Evolutionary conservation across 202 grass and related monocot genomes (phyloP), one percentile per base, ranked within the genome.

Genomic region (Carex arenaria): DNA sequence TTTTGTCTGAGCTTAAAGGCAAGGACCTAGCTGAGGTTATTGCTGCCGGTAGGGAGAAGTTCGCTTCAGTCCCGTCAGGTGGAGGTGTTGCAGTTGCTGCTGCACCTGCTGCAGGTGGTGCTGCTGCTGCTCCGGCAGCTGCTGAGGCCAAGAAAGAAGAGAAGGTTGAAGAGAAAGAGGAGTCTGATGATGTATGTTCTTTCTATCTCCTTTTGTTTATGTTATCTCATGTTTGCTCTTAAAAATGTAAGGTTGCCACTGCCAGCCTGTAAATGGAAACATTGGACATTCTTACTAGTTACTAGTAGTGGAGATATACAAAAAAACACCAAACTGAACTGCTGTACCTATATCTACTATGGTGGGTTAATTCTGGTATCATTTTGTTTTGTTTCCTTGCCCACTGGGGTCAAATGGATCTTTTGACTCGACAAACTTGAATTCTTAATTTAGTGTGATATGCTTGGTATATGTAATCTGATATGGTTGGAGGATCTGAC

Each of bases 121-220:
- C 57, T 10, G 89, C 67, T 64, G 84, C 83, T 15, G 83, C 67
- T 72, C 91, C 89, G 31, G 90, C 90, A 59, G 90, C 88, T 26
- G 84, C 91, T 78, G 90, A 90, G 90, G 59, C 82, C 7, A 96
- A 96, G 81, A 92, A 94, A 38, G 93, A 96, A 91, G 93, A 93
- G 61, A 96, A 94, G 79, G 93, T 91, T 28, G 90, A 93, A 71
- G 94, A 97, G 89, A 97, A 97, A 78, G 94, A 97, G 83, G 91
- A 97, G 45, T 93, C 91, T 4, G 91, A 97, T 76, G 91, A 97
- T 64, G 91, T 93, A 91, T 82, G 88, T 78, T 45, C 0, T 19
- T n/a, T 31, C 15, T 74, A 32, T 52, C 23, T 57, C 30, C 22
- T 14, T 79, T 45, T 56, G 61, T 82, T 68, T 40, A 52, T 63